phyloP scores from a whole-genome alignment of 2,329 filamentous ascomycete species.

The Lachnellula hyalina region DNA sequence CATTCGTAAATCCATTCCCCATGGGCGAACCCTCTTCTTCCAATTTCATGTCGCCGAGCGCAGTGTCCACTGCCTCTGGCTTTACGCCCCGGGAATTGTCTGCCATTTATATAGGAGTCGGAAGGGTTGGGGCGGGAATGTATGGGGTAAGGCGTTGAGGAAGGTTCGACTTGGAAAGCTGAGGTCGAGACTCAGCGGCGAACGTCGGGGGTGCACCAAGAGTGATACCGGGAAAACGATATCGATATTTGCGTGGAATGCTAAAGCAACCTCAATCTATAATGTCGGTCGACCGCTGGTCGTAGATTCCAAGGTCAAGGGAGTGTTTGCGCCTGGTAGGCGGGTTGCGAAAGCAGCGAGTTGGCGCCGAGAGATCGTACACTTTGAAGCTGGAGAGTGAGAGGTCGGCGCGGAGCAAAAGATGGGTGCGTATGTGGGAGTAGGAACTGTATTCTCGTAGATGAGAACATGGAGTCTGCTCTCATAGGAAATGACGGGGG shows the following conservation, averaged over 20 bases:
- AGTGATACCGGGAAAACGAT: neutral
- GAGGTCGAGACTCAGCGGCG: neutral
- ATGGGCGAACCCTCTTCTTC: conserved; percentile 20
- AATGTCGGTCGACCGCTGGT: conserved; percentile 1
- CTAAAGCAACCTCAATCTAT: neutral
- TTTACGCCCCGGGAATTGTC: conserved; percentile 25
- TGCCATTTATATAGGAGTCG: conserved; percentile 23
- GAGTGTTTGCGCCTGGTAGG: conserved; percentile 12
- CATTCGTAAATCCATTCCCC: conserved; percentile 15
- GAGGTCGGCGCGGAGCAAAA: conserved; percentile 1
- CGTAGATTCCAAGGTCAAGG: conserved; percentile 7
- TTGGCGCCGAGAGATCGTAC: neutral
- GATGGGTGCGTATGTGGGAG: conserved; percentile 3
- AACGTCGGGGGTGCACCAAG: neutral
- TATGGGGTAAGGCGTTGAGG: conserved; percentile 1
- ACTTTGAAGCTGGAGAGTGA: conserved; percentile 3
- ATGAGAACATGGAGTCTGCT: conserved; percentile 23
- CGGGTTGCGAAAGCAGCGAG: conserved; percentile 5
- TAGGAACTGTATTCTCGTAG: conserved; percentile 14
- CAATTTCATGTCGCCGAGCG: conserved; percentile 31
- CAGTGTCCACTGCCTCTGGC: conserved; percentile 27
- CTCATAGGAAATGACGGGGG: conserved; percentile 15
- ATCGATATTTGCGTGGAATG: neutral
- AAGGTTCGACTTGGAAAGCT: conserved; percentile 1
- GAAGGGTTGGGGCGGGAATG: neutral